Evolutionary conservation across 73 alveolate species (phyloP), one percentile per base, ranked within the genome.

Genomic region (Effrenium voratum): DNA sequence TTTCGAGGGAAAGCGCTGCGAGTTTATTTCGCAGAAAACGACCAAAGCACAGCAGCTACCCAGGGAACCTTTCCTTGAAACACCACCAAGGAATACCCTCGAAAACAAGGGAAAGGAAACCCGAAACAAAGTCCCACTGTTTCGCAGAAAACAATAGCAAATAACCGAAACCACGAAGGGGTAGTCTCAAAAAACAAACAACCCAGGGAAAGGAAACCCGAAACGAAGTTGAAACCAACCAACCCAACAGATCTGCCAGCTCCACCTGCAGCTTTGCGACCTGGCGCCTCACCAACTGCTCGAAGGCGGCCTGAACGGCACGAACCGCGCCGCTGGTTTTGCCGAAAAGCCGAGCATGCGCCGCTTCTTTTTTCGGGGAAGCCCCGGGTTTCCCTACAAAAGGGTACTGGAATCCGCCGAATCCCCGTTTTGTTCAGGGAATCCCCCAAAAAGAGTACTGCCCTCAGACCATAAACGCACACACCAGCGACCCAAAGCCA

Each of bases 241-340:
- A 60, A 19, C 13, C 57, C 57, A 41, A 76, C 38, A 6, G 26
- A 12, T 10, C n/a, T 1, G 38, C 5, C 8, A 3, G n/a, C 85
- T 38, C 30, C 47, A 43, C 94, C 94, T 85, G 94, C 32, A 85
- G 94, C 44, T 85, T 85, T 59, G 84, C 94, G 63, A 63, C 95
- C 49, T 87, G 95, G 1, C 95, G 63, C 41, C 84, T 60, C 72
- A 87, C 95, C 84, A 87, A 45, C 1, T n/a, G 79, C 84, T 87
- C 95, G 24, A 87, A 87, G 83, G 95, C 95, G 5, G 83, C 82
- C 95, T 87, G 66, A 24, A 57, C 28, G 90, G 60, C 19, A 30
- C 12, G 5, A 5, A 30, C 68, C 38, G 1, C 72, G 28, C 28
- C n/a, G 72, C 0, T 57, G 72, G 72, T 22, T 22, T 57, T 57